These are phyloP conservation scores for Malassezia brasiliensis DNA, from an alignment of 1,284 basidiomycete species.

Conservation along the genomic window DNA sequence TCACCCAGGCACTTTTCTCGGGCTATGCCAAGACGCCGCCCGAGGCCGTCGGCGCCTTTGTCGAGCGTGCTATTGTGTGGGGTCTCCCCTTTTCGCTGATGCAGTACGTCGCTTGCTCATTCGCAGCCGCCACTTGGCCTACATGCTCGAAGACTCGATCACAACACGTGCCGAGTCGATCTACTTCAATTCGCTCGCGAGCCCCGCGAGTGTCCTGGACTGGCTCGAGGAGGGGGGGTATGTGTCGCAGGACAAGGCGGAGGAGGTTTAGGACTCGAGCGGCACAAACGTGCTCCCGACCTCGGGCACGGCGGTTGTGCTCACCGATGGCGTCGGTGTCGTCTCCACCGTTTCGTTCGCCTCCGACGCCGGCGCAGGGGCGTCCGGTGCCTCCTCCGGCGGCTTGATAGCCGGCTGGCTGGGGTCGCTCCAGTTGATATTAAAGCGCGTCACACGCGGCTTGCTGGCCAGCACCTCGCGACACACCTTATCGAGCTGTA, in stretches of 20 bases:
- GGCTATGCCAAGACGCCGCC: conserved; percentile 53
- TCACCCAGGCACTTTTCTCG: conserved; percentile 53
- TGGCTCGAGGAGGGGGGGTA: conserved; percentile 50
- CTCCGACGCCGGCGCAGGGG: neutral
- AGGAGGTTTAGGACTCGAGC: neutral
- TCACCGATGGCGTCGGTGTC: conserved; percentile 5
- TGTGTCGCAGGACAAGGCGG: neutral
- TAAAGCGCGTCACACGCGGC: conserved; percentile 77
- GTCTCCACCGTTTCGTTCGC: conserved; percentile 7
- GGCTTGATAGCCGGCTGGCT: conserved; percentile 3
- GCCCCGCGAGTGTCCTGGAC: conserved; percentile 52
- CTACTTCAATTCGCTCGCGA: conserved; percentile 53
- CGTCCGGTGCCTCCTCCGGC: neutral
- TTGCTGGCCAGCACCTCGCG: conserved; percentile 79
- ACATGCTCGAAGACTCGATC: conserved; percentile 56
- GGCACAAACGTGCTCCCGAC: conserved; percentile 13
- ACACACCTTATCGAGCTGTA: conserved; percentile 55
- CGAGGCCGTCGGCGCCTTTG: conserved; percentile 52
- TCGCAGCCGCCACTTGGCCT: conserved; percentile 52
- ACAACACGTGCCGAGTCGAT: conserved; percentile 50
- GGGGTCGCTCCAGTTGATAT: conserved; percentile 49
- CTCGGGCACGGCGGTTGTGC: neutral
- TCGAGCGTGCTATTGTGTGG: conserved; percentile 51
- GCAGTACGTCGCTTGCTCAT: conserved; percentile 28
- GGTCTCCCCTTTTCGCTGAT: conserved; percentile 54